These are phyloP conservation scores for Dimocarpus longan DNA, from an alignment of 345 rosid species.

Conservation along the genomic window DNA sequence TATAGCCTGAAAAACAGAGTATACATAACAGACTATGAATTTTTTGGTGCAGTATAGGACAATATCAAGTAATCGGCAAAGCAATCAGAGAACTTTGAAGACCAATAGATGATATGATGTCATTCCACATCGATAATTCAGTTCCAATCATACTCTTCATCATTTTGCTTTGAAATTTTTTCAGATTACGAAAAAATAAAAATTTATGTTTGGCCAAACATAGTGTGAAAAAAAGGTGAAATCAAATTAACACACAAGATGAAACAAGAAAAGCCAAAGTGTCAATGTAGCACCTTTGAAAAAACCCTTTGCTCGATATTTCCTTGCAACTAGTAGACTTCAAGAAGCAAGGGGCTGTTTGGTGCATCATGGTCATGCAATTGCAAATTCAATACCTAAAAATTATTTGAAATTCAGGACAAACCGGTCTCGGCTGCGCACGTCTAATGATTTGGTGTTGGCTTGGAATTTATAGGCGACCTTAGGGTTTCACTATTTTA, in stretches of 20 bases:
- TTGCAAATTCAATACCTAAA: not conserved
- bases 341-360: conserved; percentile 44
- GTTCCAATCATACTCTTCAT: conserved; percentile 24
- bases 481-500: not conserved
- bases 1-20: conserved; percentile 25
- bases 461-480: not conserved
- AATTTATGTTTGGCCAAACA: conserved; percentile 1
- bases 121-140: conserved; percentile 40
- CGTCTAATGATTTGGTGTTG: not conserved
- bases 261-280: conserved; percentile 7
- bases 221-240: not conserved
- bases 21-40: conserved; percentile 29
- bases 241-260: conserved; percentile 20
- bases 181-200: not conserved
- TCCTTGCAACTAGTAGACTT: conserved; percentile 35
- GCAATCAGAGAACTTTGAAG: conserved; percentile 57
- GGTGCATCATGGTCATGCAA: conserved; percentile 21
- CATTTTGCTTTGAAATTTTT: conserved; percentile 19
- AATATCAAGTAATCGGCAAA: not conserved
- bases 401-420: not conserved
- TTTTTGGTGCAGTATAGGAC: conserved; percentile 16
- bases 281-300: conserved; percentile 30
- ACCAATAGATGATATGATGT: conserved; percentile 12
- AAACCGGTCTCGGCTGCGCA: not conserved
- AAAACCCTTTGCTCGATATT: conserved; percentile 28